Conservation (phyloP, 2,329 filamentous ascomycete species). For the Trichoderma aggressivum region DNA sequence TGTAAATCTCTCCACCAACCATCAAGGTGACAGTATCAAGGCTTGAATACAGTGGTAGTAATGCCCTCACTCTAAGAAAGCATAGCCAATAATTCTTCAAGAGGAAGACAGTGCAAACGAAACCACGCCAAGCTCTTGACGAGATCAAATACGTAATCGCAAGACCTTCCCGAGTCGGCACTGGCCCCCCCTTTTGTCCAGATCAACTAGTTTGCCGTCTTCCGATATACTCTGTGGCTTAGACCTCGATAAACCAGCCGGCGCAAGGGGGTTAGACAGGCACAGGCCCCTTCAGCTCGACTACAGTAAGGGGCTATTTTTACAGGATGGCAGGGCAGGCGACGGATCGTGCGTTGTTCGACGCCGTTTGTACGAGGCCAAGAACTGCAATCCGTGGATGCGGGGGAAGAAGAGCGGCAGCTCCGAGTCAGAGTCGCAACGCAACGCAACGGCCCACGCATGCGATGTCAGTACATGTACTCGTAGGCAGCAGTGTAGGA, state of each 20-base stretch:
- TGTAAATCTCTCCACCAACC: background rate
- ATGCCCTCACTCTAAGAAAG: background rate
- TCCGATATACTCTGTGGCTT: constrained; percentile 13
- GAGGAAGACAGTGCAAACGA: background rate
- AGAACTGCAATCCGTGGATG: background rate
- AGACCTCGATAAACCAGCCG: background rate
- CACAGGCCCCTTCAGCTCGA: background rate
- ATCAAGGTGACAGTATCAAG: background rate
- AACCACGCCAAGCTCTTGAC: background rate
- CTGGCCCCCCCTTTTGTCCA: background rate
- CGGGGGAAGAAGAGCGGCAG: background rate
- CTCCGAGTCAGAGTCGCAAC: background rate
- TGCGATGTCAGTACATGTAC: no score
- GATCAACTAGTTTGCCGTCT: constrained; percentile 9
- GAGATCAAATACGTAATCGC: background rate
- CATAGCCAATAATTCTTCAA: background rate
- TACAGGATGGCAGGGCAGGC: background rate
- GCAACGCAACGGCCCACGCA: background rate
- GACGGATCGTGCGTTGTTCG: background rate
- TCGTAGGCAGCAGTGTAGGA: background rate
- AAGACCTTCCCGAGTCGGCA: background rate
- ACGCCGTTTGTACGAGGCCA: background rate
- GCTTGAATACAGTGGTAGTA: background rate
- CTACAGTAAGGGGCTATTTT: background rate
- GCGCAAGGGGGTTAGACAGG: background rate